These are phyloP conservation scores for Mycena sanguinolenta DNA, from an alignment of 768 basidiomycete genomes.

Conservation along the genomic window DNA sequence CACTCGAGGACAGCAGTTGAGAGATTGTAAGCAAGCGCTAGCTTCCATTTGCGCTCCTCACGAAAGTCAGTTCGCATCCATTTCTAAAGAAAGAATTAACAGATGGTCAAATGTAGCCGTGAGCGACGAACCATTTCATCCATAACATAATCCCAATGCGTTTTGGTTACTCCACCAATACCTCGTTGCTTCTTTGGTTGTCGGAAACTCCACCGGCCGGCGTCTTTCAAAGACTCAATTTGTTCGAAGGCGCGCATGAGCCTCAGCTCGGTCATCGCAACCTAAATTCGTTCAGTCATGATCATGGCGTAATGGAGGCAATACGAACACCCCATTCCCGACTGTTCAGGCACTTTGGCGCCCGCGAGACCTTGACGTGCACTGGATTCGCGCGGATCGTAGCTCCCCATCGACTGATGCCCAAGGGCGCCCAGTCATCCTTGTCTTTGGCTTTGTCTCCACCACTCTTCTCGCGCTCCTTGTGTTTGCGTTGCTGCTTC, in stretches of 20 bases:
- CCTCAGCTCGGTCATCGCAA: slow-evolving; percentile 84
- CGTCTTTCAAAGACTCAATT: slow-evolving; percentile 85
- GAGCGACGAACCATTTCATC: slow-evolving; percentile 88
- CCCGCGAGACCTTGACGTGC: slow-evolving; percentile 74
- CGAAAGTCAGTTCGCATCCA: slow-evolving; percentile 98
- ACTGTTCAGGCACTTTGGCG: slow-evolving; percentile 83
- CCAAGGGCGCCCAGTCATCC: slow-evolving; percentile 73
- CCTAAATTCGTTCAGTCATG: slow-evolving; percentile 54
- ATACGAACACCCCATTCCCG: slow-evolving; percentile 86
- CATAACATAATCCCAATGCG: slow-evolving; percentile 95
- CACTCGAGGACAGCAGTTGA: slow-evolving; percentile 89
- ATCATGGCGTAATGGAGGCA: slow-evolving; percentile 1
- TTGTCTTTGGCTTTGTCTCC: slow-evolving; percentile 55
- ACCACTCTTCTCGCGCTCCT: slow-evolving; percentile 58
- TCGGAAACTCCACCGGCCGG: slow-evolving; percentile 89
- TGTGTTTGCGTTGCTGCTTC: slow-evolving; percentile 64
- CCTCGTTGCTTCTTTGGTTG: slow-evolving; percentile 96
- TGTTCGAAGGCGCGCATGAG: slow-evolving; percentile 85
- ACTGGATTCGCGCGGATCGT: slow-evolving; percentile 83
- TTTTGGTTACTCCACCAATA: slow-evolving; percentile 79
- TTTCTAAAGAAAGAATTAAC: slow-evolving; percentile 64
- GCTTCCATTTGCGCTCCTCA: slow-evolving; percentile 95
- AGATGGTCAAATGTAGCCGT: background rate
- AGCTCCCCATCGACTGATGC: slow-evolving; percentile 80
- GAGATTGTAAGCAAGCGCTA: slow-evolving; percentile 84